Evolutionary conservation across 139 green algal species (phyloP), one percentile per base, ranked within the genome.

Genomic region (Gonium pectorale): DNA sequence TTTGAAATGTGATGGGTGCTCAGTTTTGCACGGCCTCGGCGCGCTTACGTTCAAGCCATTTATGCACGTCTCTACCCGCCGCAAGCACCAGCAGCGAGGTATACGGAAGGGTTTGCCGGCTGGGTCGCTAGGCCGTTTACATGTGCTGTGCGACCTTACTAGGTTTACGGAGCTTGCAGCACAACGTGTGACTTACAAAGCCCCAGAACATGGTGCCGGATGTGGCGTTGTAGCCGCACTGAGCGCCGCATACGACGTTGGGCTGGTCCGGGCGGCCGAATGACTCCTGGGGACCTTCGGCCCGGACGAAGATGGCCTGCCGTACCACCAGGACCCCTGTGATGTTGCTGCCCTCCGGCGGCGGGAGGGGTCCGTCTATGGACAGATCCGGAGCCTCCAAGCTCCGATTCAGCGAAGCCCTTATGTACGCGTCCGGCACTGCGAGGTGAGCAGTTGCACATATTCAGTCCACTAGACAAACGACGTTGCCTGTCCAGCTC

Each of bases 171-270:
- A 56, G 49, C 49, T 26, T 56, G 49, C 56, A 66, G 19, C 56
- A 7, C 56, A 17, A 21, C 21, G 24, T 26, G 6, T 26, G 27
- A 41, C 72, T 80, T 52, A 80, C 72, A 35, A 67, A 31, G 33
- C 72, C 72, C 72, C 72, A 80, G 37, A 80, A 67, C 72, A 52
- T 67, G 22, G 22, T 52, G 21, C 72, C 51, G 5, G 35, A 68
- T 33, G 54, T 40, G 51, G 35, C 29, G 54, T 80, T 52, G 72
- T 80, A 80, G 2, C 5, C 72, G 22, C 72, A 80, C 2, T 21
- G 35, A 24, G 21, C 26, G 15, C 72, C 72, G 27, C 72, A 80
- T 8, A 27, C 22, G 8, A 33, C 7, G 33, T 80, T 80, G 49
- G 52, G 33, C 9, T 41, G 2, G 35, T 80, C 72, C 24, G 72